Percentiles rank a stretch among this genome's conserved stretches.
These are phyloP conservation scores for Coemansia sp. DNA, from an alignment of 192 early-diverging fungal species.

Conservation along the genomic window DNA sequence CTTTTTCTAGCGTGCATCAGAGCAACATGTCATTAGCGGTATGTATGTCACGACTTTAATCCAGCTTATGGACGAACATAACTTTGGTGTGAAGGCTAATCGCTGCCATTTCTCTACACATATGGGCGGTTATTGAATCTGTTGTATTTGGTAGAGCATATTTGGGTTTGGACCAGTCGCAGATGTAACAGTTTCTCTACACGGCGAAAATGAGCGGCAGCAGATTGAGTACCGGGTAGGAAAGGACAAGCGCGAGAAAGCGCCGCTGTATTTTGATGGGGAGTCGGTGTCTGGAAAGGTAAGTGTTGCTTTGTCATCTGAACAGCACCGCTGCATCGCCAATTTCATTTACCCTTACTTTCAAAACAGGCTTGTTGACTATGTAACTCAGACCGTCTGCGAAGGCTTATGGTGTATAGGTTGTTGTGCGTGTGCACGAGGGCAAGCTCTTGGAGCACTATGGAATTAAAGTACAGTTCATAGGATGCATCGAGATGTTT, in stretches of 20 bases:
- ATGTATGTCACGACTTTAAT: conserved; percentile 10
- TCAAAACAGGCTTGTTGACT: too few relatives aligned
- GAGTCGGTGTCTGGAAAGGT: conserved; percentile 94
- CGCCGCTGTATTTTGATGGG: conserved; percentile 96
- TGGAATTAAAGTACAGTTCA: conserved; percentile 98
- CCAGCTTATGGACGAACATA: background rate
- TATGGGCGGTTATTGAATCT: background rate
- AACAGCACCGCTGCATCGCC: too few relatives aligned
- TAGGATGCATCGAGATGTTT: conserved; percentile 97
- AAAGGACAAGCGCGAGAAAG: conserved; percentile 89
- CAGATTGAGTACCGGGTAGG: conserved; percentile 91
- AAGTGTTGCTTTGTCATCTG: conserved; percentile 10
- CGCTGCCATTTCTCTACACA: background rate
- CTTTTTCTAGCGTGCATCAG: too few relatives aligned
- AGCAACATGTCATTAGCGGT: conserved; percentile 44
- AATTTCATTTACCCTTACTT: too few relatives aligned
- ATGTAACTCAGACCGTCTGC: too few relatives aligned
- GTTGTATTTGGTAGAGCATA: conserved; percentile 44
- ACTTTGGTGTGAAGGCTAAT: background rate
- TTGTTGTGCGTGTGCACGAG: conserved; percentile 61
- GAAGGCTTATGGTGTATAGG: conserved; percentile 11
- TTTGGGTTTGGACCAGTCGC: conserved; percentile 83
- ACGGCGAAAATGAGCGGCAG: conserved; percentile 87
- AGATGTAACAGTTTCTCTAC: conserved; percentile 84
- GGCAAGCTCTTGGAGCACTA: conserved; percentile 97